These are phyloP conservation scores for Cicer bijugum DNA, from an alignment of 306 rosid genomes.

Conservation along the genomic window DNA sequence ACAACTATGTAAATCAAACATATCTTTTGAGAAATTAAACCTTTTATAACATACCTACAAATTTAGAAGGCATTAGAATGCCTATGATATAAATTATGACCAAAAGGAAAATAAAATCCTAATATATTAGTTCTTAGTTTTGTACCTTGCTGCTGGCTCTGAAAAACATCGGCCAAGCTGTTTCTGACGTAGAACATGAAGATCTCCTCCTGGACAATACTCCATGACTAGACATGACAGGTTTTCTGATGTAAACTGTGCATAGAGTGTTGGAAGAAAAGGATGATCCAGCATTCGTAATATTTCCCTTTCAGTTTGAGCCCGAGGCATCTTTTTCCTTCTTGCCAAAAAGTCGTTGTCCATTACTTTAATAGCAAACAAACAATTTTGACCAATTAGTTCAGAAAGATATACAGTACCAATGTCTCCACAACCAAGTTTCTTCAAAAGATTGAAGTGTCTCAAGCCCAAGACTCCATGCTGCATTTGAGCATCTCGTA, in stretches of 20 bases:
- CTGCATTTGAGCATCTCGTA: conserved; percentile 68
- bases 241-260: conserved; percentile 92
- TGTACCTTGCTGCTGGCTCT: conserved; percentile 93
- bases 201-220: conserved; percentile 99
- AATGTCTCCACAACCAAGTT: conserved; percentile 99
- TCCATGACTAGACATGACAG: conserved; percentile 94
- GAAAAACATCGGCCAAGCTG: conserved; percentile 82
- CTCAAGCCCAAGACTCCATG: conserved; percentile 75
- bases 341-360: conserved; percentile 93
- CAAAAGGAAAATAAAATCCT: conserved; percentile 34
- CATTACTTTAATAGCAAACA: conserved; percentile 97
- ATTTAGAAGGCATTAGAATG: conserved; percentile 18
- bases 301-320: conserved; percentile 96
- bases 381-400: conserved; percentile 74
- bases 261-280: conserved; percentile 90
- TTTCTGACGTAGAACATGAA: conserved; percentile 95
- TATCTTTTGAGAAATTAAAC: not conserved
- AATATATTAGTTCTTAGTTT: conserved; percentile 30
- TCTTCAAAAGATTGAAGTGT: conserved; percentile 92
- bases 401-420: conserved; percentile 98
- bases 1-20: conserved; percentile 20
- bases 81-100: not conserved
- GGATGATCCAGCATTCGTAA: conserved; percentile 98
- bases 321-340: conserved; percentile 98
- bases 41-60: not conserved